phyloP scores from a whole-genome alignment of 2,329 filamentous ascomycete species.

The Zymoseptoria pseudotritici region DNA sequence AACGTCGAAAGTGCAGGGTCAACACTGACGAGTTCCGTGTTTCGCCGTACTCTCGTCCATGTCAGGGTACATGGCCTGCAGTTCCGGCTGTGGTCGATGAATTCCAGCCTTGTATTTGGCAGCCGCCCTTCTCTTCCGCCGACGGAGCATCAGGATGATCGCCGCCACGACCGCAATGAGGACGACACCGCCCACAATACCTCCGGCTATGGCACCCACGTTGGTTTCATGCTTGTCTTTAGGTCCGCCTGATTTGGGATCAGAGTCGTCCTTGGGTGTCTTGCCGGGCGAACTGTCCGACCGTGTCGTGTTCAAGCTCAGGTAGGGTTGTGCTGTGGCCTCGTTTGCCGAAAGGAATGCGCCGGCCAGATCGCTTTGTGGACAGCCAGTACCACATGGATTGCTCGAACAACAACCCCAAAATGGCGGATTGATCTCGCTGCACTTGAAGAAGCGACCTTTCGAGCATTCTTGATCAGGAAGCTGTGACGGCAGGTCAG shows the following conservation, averaged over 20 bases:
- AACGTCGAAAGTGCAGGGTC: not conserved
- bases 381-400: constrained; percentile 6
- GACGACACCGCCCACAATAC: constrained; percentile 11
- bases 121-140: constrained; percentile 6
- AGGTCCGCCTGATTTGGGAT: not conserved
- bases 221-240: not conserved
- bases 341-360: constrained; percentile 9
- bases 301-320: constrained; percentile 8
- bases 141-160: constrained; percentile 3
- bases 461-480: constrained; percentile 10
- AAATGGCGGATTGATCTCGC: constrained; percentile 7
- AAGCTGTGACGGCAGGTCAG: not conserved
- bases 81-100: not conserved
- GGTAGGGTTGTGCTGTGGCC: constrained; percentile 2
- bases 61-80: not conserved
- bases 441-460: constrained; percentile 10
- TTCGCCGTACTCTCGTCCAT: constrained; percentile 2
- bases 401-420: constrained; percentile 9
- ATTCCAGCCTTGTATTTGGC: not conserved
- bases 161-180: constrained; percentile 3
- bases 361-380: constrained; percentile 1
- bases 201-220: constrained; percentile 12
- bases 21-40: constrained; percentile 1
- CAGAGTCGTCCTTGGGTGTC: not conserved
- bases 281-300: not conserved